A percentile compares a stretch with the other conserved stretches of the same genome.
These are phyloP conservation scores for Mesembryanthemum crystallinum DNA, from an alignment of 148 eudicot species.

Conservation along the genomic window DNA sequence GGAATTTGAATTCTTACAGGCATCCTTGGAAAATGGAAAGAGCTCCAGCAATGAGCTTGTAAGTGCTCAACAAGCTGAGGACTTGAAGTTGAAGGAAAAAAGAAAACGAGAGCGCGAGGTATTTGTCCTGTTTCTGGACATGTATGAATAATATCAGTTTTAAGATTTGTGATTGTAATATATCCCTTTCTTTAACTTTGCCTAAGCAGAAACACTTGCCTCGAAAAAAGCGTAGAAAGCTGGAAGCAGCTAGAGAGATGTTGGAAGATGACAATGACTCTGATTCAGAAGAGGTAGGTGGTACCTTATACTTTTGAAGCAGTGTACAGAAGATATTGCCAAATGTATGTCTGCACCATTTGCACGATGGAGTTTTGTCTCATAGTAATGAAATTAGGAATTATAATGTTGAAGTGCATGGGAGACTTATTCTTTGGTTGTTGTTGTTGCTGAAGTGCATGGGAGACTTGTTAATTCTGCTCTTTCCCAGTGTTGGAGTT, in stretches of 20 bases:
- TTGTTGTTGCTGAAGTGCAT: too few relatives aligned
- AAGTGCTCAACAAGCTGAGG: conserved; percentile 89
- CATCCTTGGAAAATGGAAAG: conserved; percentile 38
- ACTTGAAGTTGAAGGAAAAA: conserved; percentile 89
- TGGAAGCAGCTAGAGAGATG: conserved; percentile 91
- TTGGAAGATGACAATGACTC: conserved; percentile 66
- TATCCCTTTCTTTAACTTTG: background rate
- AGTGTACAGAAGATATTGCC: background rate
- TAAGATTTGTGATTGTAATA: background rate
- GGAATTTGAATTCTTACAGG: conserved; percentile 35
- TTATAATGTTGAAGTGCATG: background rate
- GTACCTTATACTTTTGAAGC: background rate
- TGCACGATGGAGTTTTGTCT: background rate
- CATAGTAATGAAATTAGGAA: too few relatives aligned
- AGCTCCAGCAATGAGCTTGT: conserved; percentile 43
- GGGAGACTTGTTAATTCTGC: background rate
- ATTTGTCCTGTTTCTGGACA: conserved; percentile 15
- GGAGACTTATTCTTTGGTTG: background rate
- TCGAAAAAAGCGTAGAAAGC: conserved; percentile 86
- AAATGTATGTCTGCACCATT: background rate
- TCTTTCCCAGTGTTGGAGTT: background rate
- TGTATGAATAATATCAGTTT: background rate
- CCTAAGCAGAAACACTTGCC: conserved; percentile 77
- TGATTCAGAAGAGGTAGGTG: conserved; percentile 38
- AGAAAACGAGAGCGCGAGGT: conserved; percentile 94